A percentile compares a stretch with the other conserved stretches of the same genome.
phyloP scores from a whole-genome alignment of 345 rosid genomes.

The Stellera chamaejasme region DNA sequence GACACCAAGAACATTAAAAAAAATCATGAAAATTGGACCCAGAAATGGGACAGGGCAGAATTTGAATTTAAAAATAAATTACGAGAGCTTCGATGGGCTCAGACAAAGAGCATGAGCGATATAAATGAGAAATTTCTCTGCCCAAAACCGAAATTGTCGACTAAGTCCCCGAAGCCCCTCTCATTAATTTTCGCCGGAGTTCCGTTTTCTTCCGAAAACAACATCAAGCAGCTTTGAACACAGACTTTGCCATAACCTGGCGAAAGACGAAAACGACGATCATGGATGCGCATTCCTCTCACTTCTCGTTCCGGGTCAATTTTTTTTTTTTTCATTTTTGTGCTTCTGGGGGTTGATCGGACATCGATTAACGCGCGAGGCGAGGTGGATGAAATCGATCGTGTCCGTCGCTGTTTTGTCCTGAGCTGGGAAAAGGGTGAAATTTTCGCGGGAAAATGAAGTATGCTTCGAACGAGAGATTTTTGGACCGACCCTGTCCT shows the following conservation, averaged over 20 bases:
- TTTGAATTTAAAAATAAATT: not conserved
- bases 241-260: constrained; percentile 18
- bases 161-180: not conserved
- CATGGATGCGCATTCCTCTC: constrained; percentile 1
- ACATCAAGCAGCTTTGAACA: constrained; percentile 17
- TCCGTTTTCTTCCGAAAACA: not conserved
- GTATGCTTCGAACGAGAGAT: too few relatives aligned
- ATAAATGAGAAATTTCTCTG: not conserved
- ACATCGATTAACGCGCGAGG: too few relatives aligned
- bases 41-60: not conserved
- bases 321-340: too few relatives aligned
- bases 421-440: too few relatives aligned
- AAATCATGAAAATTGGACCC: not conserved
- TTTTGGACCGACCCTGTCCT: too few relatives aligned
- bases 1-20: constrained; percentile 14
- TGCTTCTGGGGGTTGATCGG: too few relatives aligned
- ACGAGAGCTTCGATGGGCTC: not conserved
- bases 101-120: constrained; percentile 2
- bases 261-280: constrained; percentile 6
- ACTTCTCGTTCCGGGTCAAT: not conserved
- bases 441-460: constrained; percentile 4
- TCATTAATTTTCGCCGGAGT: not conserved
- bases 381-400: too few relatives aligned
- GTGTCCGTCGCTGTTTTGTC: too few relatives aligned
- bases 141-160: not conserved